phyloP scores from a whole-genome alignment of 768 basidiomycete species.

The Pilatotrama ljubarskyi region DNA sequence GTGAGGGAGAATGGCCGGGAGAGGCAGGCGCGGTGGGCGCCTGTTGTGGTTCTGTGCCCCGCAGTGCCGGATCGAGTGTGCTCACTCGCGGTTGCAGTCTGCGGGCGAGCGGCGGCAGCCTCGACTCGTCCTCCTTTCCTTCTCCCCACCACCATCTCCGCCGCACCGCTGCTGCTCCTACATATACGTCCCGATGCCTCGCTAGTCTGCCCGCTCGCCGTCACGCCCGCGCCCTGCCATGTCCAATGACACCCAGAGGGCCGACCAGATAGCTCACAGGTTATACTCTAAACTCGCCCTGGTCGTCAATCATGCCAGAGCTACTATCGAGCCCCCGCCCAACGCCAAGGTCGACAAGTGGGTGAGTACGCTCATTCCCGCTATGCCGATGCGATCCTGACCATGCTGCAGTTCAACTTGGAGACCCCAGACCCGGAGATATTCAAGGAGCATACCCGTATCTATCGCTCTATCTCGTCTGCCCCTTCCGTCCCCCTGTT shows the following conservation, averaged over 20 bases:
- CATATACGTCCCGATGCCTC: constrained; percentile 30
- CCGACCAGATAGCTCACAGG: constrained; percentile 84
- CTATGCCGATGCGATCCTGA: not conserved
- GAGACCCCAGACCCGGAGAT: constrained; percentile 73
- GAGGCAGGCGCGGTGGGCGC: constrained; percentile 1
- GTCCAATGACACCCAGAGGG: constrained; percentile 61
- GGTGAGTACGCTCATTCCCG: constrained; percentile 45
- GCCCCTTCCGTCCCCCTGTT: constrained; percentile 46
- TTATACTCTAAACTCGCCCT: constrained; percentile 82
- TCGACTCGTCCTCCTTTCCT: constrained; percentile 9
- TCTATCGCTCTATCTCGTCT: constrained; percentile 59
- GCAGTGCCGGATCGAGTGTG: constrained; percentile 13
- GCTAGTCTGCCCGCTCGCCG: constrained; percentile 18
- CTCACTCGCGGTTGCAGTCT: not conserved
- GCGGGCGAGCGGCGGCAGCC: not conserved
- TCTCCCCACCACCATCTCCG: constrained; percentile 11
- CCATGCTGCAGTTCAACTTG: constrained; percentile 65
- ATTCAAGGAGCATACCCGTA: constrained; percentile 62
- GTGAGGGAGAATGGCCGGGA: not conserved
- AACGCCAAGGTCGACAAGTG: constrained; percentile 74
- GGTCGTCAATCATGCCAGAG: constrained; percentile 70
- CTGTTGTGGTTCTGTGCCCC: constrained; percentile 6
- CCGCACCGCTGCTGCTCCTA: constrained; percentile 9
- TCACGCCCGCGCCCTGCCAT: constrained; percentile 37
- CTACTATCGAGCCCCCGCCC: constrained; percentile 49